Conservation (phyloP, 495 filamentous ascomycete genomes). For the Friedmanniomyces endolithicus region DNA sequence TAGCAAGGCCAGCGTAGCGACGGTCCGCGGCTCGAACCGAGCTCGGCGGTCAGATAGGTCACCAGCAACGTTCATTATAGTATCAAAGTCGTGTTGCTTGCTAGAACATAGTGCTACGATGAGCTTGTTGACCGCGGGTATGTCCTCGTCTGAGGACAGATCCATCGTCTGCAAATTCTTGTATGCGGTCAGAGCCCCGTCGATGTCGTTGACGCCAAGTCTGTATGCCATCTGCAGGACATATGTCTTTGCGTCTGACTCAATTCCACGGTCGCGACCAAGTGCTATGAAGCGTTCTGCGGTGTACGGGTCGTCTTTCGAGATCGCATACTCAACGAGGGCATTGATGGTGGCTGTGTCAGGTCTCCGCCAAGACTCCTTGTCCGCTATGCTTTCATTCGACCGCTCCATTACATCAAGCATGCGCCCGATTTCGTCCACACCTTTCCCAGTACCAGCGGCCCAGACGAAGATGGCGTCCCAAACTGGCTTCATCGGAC, state of each 20-base stretch:
- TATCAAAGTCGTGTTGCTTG: slow-evolving; percentile 45
- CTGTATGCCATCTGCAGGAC: slow-evolving; percentile 65
- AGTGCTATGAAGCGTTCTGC: slow-evolving; percentile 61
- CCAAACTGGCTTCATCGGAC: slow-evolving; percentile 43
- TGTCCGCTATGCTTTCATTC: slow-evolving; percentile 31
- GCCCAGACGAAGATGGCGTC: slow-evolving; percentile 67
- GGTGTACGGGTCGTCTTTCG: slow-evolving; percentile 53
- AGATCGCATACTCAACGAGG: slow-evolving; percentile 61
- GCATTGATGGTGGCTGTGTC: slow-evolving; percentile 61
- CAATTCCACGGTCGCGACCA: slow-evolving; percentile 47
- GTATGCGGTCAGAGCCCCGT: slow-evolving; percentile 51
- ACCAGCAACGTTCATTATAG: slow-evolving; percentile 57
- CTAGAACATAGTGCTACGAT: slow-evolving; percentile 56
- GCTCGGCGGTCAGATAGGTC: slow-evolving; percentile 62
- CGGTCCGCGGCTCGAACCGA: slow-evolving; percentile 55
- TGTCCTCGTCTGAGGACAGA: slow-evolving; percentile 40
- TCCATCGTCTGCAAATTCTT: slow-evolving; percentile 45
- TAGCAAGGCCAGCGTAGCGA: slow-evolving; percentile 53
- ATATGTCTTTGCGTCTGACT: slow-evolving; percentile 51
- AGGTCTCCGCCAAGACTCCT: slow-evolving; percentile 29
- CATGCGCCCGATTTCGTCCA: slow-evolving; percentile 58
- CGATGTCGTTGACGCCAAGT: slow-evolving; percentile 54
- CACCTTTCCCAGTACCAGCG: slow-evolving; percentile 54
- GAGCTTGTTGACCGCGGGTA: slow-evolving; percentile 59
- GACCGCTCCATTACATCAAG: slow-evolving; percentile 46